Percentiles rank a stretch among this genome's conserved stretches.
Evolutionary conservation across 2,329 filamentous ascomycete genomes (phyloP).

Genomic region (Fusarium sacchari): DNA sequence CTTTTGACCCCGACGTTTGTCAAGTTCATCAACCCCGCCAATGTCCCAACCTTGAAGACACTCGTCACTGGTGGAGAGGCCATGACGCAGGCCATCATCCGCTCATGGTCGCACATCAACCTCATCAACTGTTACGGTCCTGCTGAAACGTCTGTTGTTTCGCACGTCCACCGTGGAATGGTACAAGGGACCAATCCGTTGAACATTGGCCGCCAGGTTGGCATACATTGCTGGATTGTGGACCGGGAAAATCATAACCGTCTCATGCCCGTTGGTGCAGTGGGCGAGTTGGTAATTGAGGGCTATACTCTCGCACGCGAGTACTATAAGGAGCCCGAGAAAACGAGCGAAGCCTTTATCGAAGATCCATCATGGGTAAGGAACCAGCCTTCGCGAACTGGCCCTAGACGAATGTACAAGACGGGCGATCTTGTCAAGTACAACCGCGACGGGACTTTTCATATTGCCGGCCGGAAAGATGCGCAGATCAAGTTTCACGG

Average conservation of each 20-base stretch:
- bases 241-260: conserved; percentile 40
- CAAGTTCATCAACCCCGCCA: conserved; percentile 26
- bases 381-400: not conserved
- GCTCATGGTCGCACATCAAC: conserved; percentile 38
- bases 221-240: conserved; percentile 42
- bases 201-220: conserved; percentile 36
- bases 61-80: conserved; percentile 41
- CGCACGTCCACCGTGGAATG: conserved; percentile 28
- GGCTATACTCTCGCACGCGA: conserved; percentile 56
- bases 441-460: conserved; percentile 42
- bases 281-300: conserved; percentile 52
- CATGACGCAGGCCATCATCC: conserved; percentile 34
- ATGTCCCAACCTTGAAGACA: conserved; percentile 32
- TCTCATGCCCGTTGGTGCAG: conserved; percentile 44
- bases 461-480: conserved; percentile 44
- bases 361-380: conserved; percentile 20
- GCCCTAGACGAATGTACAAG: conserved; percentile 29
- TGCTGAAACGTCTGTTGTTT: conserved; percentile 38
- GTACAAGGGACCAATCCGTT: conserved; percentile 27
- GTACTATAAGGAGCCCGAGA: conserved; percentile 55
- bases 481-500: conserved; percentile 49
- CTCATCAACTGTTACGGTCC: conserved; percentile 40
- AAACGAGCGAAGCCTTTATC: conserved; percentile 48
- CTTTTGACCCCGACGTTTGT: conserved; percentile 34
- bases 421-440: conserved; percentile 39